A percentile compares a stretch with the other conserved stretches of the same genome.
Conservation (phyloP, 2,329 filamentous ascomycete genomes). For the Leptographium galeiforme region DNA sequence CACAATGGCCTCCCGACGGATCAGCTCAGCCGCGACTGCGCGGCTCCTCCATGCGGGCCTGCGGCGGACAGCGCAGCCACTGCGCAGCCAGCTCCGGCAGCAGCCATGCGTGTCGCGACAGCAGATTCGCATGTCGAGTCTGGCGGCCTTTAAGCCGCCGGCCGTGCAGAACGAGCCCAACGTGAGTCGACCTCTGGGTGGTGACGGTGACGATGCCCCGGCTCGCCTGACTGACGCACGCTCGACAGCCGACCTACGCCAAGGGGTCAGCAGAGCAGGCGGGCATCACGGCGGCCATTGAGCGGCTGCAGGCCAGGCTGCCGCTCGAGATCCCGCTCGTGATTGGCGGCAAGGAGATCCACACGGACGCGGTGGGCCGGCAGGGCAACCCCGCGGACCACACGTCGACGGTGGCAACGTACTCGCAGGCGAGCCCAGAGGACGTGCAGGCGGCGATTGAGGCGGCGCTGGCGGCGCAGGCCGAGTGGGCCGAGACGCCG, state of each 20-base stretch:
- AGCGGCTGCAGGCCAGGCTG: slow-evolving; percentile 51
- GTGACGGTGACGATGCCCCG: slow-evolving; percentile 10
- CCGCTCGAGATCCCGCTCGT: slow-evolving; percentile 72
- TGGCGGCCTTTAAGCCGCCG: slow-evolving; percentile 80
- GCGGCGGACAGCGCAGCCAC: not conserved
- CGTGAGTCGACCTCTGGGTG: slow-evolving; percentile 35
- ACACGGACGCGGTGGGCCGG: slow-evolving; percentile 47
- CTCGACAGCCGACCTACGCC: slow-evolving; percentile 67
- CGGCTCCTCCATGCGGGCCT: slow-evolving; percentile 6
- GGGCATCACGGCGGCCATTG: slow-evolving; percentile 61
- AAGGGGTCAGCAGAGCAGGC: slow-evolving; percentile 72
- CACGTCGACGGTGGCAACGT: slow-evolving; percentile 61
- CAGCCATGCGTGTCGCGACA: slow-evolving; percentile 1
- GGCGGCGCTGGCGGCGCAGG: slow-evolving; percentile 72
- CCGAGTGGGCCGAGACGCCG: slow-evolving; percentile 71
- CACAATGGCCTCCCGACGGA: slow-evolving; percentile 10
- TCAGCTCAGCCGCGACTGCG: slow-evolving; percentile 5
- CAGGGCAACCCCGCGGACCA: slow-evolving; percentile 81
- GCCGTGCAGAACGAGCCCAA: slow-evolving; percentile 90
- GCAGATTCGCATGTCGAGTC: slow-evolving; percentile 32
- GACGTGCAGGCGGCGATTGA: slow-evolving; percentile 74
- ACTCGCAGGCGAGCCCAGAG: slow-evolving; percentile 64
- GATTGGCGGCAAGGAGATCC: slow-evolving; percentile 69
- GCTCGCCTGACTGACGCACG: not conserved
- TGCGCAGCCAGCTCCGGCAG: not conserved